Conservation (phyloP, 257 asterid species). For the Solanum appendiculatum region DNA sequence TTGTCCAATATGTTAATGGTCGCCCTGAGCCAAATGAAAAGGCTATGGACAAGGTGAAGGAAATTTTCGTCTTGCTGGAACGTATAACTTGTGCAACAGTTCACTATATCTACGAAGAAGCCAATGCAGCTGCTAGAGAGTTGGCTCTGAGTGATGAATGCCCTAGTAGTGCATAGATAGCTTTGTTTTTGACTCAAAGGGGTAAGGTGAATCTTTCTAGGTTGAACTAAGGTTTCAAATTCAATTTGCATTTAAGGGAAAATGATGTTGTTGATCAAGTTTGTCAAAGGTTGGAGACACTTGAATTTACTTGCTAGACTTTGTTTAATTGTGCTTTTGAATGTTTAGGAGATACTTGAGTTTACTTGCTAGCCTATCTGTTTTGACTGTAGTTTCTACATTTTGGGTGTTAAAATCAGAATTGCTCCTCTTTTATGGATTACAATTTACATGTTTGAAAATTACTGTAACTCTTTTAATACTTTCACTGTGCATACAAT, state of each 20-base stretch:
- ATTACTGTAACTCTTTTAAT: neutral
- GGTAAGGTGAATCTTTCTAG: neutral
- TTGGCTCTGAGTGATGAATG: neutral
- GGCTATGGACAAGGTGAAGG: neutral
- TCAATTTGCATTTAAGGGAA: neutral
- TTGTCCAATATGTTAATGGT: constrained; percentile 6
- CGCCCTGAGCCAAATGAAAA: neutral
- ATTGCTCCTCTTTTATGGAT: neutral
- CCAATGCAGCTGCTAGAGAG: neutral
- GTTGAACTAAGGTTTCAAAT: neutral
- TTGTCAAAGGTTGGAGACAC: neutral
- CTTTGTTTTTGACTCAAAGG: neutral
- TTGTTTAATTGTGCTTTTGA: neutral
- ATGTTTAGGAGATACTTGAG: neutral
- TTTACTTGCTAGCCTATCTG: neutral
- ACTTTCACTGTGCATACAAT: neutral
- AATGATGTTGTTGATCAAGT: neutral
- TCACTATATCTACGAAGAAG: neutral
- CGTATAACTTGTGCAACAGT: neutral
- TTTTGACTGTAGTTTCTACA: neutral
- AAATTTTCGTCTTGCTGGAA: neutral
- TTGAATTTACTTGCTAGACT: neutral
- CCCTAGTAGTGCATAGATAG: neutral
- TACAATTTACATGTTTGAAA: neutral
- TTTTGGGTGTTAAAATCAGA: neutral